Evolutionary conservation across 164 flowering plant genomes (phyloP), one percentile per base, ranked within the genome.

Genomic region (Magnolia sinica): DNA sequence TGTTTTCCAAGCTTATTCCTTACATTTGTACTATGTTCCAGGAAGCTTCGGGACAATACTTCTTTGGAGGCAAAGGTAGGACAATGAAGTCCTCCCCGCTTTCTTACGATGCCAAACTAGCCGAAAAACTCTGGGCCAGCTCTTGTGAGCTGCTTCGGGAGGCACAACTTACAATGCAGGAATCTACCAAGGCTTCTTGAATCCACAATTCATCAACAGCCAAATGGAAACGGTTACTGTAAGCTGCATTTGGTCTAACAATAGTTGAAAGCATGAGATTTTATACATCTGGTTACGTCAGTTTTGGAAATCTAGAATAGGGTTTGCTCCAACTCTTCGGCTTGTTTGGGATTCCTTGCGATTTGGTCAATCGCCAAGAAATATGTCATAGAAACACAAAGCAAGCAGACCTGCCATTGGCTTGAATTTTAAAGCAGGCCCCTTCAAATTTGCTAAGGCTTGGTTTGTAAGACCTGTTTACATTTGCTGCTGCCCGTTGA

Each of bases 21-120:
- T 50, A 18, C 18, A 75, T 67, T 24, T 24, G 10, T 52, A 75
- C 61, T 52, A 51, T 14, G 14, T 55, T 76, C 29, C 93, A 94
- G 97, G 96, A 85, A 80, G 74, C 77, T 61, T 92, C 97, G 1
- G 98, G 98, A 52, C 59, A 81, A 14, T 92, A 92, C 85, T 94
- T 91, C 67, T 94, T 89, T 74, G 98, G 98, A 64, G 97, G 96
- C 67, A 88, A 82, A 19, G 93, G 98, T 29, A 87, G 95, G 80
- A 86, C 87, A 51, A 74, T 90, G 10, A 76, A 83, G 7, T 92
- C 98, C 13, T 88, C 95, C 22, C 63, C 79, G 14, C 89, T 86
- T 50, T 95, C 98, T 5, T 85, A 86, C 70, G 81, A 89, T 71
- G 19, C 79, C 45, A 85, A 82, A 79, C 89, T 92, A 78, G 88